Base-by-base conservation (phyloP, 73 alveolate genomes). In the Urostyla sp. region DNA sequence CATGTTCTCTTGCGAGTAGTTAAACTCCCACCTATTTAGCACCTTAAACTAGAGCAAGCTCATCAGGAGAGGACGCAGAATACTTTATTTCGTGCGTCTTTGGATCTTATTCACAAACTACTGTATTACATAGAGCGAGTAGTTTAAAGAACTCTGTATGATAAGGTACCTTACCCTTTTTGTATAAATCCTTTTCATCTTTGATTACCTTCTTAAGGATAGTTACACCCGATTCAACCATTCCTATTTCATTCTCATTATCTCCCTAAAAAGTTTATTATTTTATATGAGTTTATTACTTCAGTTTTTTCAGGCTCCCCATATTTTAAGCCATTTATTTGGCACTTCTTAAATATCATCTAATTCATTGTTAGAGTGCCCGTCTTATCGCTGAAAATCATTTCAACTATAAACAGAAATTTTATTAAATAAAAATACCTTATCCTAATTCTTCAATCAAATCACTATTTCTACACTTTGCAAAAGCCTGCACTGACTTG, bases 41-140 rank as follows among this genome's bases (percentile, higher is more conserved):
- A 0, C 95, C 98, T 66, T 85, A 80, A 0, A 98, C 96, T 36
- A 98, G 91, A 21, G 99, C 99, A 4, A 93, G 90, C 79, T 95
- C 99, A 94, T 95, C 99, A 0, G 99, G 99, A 31, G 94, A 82
- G 18, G 94, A 87, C 0, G 98, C 98, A 61, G 93, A 89, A 67
- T 90, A 95, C 23, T 78, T 76, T 44, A 87, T 43, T 45, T 90
- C 94, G 54, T 48, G 11, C 30, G 37, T 63, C 37, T 16, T 38
- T 23, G 20, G 16, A 20, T 52, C 46, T 13, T 27, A 15, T n/a
- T 95, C 98, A 51, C 90, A 84, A 21, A 94, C 61, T n/a, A 90
- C 94, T 0, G 99, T 72, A 77, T 95, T 95, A 73, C 98, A 91
- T 21, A 95, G 80, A 23, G 95, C 85, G 52, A 91, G 69, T 75